Evolutionary conservation across 2,329 filamentous ascomycete genomes (phyloP).

Genomic region (Fusarium hostae): DNA sequence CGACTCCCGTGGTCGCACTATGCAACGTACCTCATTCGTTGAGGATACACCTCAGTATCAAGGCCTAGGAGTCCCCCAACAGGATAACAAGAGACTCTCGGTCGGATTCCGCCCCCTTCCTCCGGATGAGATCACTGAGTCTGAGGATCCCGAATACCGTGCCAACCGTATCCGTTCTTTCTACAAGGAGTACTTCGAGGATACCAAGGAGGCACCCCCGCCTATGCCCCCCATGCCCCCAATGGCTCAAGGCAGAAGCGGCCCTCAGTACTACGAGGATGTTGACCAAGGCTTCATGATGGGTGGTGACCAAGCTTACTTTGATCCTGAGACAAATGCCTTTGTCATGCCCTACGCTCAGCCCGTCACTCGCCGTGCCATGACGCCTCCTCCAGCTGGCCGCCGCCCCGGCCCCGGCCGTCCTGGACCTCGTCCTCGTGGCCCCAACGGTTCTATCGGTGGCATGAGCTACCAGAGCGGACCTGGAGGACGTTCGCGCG

Average conservation of each 20-base stretch:
- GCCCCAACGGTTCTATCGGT: constrained; percentile 61
- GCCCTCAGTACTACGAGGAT: constrained; percentile 75
- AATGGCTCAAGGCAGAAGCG: constrained; percentile 39
- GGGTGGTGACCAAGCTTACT: constrained; percentile 72
- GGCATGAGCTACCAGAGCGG: constrained; percentile 59
- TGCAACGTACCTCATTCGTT: constrained; percentile 44
- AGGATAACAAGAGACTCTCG: constrained; percentile 69
- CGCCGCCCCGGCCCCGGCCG: constrained; percentile 54
- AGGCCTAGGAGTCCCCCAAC: constrained; percentile 64
- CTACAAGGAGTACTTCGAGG: constrained; percentile 99
- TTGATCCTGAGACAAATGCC: constrained; percentile 73
- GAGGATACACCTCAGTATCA: constrained; percentile 45
- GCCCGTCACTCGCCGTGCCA: constrained; percentile 86
- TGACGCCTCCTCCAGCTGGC: constrained; percentile 86
- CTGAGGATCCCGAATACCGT: constrained; percentile 91
- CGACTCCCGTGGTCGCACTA: constrained; percentile 51
- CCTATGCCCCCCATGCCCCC: constrained; percentile 53
- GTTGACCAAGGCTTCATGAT: constrained; percentile 76
- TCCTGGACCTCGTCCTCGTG: constrained; percentile 50
- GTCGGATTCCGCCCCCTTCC: constrained; percentile 86
- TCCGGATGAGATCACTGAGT: constrained; percentile 79
- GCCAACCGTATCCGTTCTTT: constrained; percentile 98
- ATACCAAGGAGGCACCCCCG: constrained; percentile 67
- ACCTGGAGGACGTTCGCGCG: constrained; percentile 66
- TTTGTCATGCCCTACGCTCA: constrained; percentile 88